Conservation (phyloP, 164 flowering plant genomes). For the Stephania cephalantha region DNA sequence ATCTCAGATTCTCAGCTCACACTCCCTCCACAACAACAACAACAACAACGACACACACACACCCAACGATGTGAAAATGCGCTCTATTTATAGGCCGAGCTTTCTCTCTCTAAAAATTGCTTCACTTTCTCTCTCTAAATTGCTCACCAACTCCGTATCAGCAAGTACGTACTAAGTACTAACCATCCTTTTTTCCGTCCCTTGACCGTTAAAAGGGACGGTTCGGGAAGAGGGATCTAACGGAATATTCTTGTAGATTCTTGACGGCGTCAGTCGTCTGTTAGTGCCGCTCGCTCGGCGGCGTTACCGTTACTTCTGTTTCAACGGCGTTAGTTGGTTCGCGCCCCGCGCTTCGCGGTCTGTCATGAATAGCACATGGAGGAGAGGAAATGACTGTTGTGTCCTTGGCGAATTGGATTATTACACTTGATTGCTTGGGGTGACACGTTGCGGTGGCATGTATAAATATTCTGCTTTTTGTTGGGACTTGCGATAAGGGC, state of each 20-base stretch:
- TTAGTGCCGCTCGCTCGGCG: neutral
- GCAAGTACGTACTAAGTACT: neutral
- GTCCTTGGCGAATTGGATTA: neutral
- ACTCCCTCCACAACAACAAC: neutral
- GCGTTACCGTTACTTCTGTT: neutral
- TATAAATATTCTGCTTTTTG: too few relatives aligned
- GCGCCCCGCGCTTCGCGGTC: neutral
- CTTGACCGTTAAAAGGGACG: neutral
- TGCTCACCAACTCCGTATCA: neutral
- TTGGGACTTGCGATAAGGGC: too few relatives aligned
- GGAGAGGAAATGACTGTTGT: neutral
- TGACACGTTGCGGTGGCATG: too few relatives aligned
- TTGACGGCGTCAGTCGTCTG: neutral
- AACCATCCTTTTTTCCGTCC: too few relatives aligned
- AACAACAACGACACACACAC: too few relatives aligned
- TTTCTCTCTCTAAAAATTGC: neutral
- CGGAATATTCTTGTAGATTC: neutral
- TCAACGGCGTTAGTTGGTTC: slow-evolving; percentile 2
- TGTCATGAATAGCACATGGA: neutral
- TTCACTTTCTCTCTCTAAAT: neutral
- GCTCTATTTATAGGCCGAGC: neutral
- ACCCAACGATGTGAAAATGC: neutral
- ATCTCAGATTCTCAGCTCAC: neutral
- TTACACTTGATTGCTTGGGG: too few relatives aligned
- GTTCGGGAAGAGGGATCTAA: neutral